These are phyloP conservation scores for Pseudogymnoascus sp. DNA, from an alignment of 2,329 filamentous ascomycete genomes.

Conservation along the genomic window DNA sequence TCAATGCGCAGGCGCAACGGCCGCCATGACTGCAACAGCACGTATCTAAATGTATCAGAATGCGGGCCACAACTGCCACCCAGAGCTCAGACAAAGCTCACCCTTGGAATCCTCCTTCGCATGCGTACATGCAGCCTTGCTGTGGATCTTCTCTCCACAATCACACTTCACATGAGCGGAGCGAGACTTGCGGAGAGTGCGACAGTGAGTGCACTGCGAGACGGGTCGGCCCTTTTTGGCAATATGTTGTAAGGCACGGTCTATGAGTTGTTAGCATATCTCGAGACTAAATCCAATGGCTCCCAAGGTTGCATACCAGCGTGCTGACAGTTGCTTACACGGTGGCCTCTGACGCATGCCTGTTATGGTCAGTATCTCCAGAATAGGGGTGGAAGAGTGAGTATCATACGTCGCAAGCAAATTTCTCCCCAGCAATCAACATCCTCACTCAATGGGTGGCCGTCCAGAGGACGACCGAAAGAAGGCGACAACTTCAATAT, in stretches of 20 bases:
- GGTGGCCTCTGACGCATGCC: constrained; percentile 86
- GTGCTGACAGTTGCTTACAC: constrained; percentile 97
- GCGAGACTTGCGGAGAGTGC: constrained; percentile 90
- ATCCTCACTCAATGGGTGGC: constrained; percentile 38
- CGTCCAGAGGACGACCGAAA: constrained; percentile 22
- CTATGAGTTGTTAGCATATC: constrained; percentile 39
- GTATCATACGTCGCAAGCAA: constrained; percentile 72
- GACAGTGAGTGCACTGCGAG: constrained; percentile 96
- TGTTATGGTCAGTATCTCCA: not conserved
- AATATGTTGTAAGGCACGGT: constrained; percentile 86
- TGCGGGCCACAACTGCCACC: constrained; percentile 12
- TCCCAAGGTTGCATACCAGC: constrained; percentile 57
- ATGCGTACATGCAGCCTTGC: constrained; percentile 46
- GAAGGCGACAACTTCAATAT: constrained; percentile 17
- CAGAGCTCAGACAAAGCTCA: constrained; percentile 27
- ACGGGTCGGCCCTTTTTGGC: constrained; percentile 97
- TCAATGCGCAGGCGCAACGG: constrained; percentile 57
- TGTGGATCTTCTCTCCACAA: constrained; percentile 81
- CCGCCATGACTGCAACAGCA: constrained; percentile 66
- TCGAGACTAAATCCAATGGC: constrained; percentile 15
- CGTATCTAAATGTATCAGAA: constrained; percentile 43
- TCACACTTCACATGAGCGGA: constrained; percentile 94
- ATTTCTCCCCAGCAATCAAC: constrained; percentile 94
- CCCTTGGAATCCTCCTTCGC: constrained; percentile 43
- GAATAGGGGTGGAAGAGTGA: not conserved